phyloP scores from a whole-genome alignment of 2,329 filamentous ascomycete species.

The Xylaria sp. region DNA sequence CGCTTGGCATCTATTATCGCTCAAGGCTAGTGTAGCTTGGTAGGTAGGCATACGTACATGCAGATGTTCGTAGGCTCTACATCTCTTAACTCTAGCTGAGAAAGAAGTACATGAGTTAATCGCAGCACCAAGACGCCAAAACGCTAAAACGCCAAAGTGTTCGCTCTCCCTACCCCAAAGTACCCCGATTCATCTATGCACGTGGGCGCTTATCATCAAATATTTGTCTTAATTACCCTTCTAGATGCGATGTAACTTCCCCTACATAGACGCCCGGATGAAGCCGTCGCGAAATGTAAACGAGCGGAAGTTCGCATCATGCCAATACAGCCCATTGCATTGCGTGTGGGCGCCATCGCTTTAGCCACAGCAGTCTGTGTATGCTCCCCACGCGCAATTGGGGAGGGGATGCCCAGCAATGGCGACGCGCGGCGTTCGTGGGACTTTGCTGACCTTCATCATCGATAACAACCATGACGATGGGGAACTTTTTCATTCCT shows the following conservation, averaged over 20 bases:
- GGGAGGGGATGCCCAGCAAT: background rate
- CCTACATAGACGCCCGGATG: slow-evolving; percentile 28
- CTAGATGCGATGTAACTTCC: slow-evolving; percentile 24
- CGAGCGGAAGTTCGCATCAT: slow-evolving; percentile 24
- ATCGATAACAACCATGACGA: background rate
- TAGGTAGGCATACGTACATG: no score
- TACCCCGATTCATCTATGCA: slow-evolving; percentile 4
- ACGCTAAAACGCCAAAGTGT: background rate
- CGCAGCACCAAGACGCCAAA: background rate
- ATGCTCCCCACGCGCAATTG: background rate
- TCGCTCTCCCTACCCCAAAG: background rate
- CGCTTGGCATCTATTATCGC: background rate
- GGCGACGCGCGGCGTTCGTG: slow-evolving; percentile 17
- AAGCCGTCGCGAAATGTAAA: slow-evolving; percentile 22
- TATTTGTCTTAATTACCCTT: slow-evolving; percentile 8
- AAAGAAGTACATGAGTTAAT: slow-evolving; percentile 5
- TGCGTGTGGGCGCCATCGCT: background rate
- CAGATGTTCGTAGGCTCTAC: no score
- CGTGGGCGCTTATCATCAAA: slow-evolving; percentile 18
- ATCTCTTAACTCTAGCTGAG: background rate
- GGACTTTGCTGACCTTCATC: background rate
- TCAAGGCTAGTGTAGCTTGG: no score
- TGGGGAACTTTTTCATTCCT: background rate
- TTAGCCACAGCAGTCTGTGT: no score
- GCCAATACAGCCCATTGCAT: background rate